phyloP scores from a whole-genome alignment of 2,329 filamentous ascomycete genomes.

The Apiospora malaysiana region DNA sequence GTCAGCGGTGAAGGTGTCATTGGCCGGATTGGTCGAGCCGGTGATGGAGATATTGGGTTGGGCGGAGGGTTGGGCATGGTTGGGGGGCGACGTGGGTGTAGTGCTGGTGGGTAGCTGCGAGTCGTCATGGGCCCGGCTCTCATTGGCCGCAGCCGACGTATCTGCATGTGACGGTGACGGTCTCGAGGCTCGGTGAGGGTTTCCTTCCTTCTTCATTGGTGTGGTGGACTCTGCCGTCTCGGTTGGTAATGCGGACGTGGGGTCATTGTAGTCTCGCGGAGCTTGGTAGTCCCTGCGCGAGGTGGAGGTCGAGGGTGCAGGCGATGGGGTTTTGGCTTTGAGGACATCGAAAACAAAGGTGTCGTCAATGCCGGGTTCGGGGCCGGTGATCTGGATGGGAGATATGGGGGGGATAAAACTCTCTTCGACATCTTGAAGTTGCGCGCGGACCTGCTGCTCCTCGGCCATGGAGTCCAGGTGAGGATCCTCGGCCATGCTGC shows the following conservation, averaged over 20 bases:
- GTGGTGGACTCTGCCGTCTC: background rate
- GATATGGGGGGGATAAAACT: conserved; percentile 67
- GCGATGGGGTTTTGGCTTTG: conserved; percentile 35
- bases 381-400: conserved; percentile 53
- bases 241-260: conserved; percentile 3
- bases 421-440: conserved; percentile 69
- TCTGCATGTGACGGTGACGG: conserved; percentile 19
- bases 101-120: conserved; percentile 18
- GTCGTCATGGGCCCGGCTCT: conserved; percentile 6
- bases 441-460: conserved; percentile 56
- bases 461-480: conserved; percentile 59
- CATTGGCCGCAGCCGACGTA: conserved; percentile 20
- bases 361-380: conserved; percentile 59
- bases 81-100: conserved; percentile 23
- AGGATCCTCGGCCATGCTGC: conserved; percentile 38
- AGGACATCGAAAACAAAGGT: conserved; percentile 62
- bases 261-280: background rate
- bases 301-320: conserved; percentile 23
- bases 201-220: conserved; percentile 22
- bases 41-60: conserved; percentile 22
- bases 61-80: conserved; percentile 19
- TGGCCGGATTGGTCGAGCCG: conserved; percentile 28
- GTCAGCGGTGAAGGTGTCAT: conserved; percentile 27
- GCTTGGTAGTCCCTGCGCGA: background rate
- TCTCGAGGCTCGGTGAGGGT: conserved; percentile 23